Percentiles rank a stretch among this genome's conserved stretches.
phyloP scores from a whole-genome alignment of 495 filamentous ascomycete species.

The Talaromyces wortmannii region DNA sequence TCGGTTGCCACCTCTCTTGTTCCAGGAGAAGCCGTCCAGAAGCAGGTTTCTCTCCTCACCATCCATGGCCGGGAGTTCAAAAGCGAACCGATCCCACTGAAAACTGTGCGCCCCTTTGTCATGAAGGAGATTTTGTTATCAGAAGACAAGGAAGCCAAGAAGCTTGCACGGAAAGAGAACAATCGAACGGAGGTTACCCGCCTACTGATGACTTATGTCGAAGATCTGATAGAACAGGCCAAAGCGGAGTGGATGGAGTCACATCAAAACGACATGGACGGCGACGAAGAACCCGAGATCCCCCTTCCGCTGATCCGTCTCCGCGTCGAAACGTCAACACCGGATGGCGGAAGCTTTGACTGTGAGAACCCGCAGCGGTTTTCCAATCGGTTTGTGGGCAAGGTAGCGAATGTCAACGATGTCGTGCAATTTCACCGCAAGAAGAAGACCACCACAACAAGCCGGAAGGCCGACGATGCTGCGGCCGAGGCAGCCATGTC shows the following conservation, averaged over 20 bases:
- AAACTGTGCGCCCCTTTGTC: conserved; percentile 84
- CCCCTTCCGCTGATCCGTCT: conserved; percentile 83
- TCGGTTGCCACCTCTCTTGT: conserved; percentile 91
- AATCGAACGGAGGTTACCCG: conserved; percentile 75
- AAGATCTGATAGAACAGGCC: conserved; percentile 81
- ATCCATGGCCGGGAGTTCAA: conserved; percentile 78
- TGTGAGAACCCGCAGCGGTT: conserved; percentile 95
- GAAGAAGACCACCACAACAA: conserved; percentile 46
- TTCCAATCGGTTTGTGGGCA: conserved; percentile 84
- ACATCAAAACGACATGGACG: conserved; percentile 51
- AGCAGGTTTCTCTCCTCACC: conserved; percentile 81
- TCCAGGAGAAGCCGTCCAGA: conserved; percentile 84
- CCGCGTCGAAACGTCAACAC: conserved; percentile 83
- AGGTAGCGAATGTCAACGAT: conserved; percentile 89
- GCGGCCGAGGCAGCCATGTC: conserved; percentile 48
- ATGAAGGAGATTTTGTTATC: conserved; percentile 76
- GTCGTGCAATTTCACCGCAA: conserved; percentile 91
- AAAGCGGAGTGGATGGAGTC: conserved; percentile 69
- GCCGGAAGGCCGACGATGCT: conserved; percentile 28
- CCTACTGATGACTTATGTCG: conserved; percentile 68
- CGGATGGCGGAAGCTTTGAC: conserved; percentile 80
- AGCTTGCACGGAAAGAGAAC: conserved; percentile 69
- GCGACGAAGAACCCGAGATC: conserved; percentile 44
- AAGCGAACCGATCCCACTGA: conserved; percentile 75
- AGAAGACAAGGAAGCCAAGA: conserved; percentile 69